phyloP scores from a whole-genome alignment of 176 grass and related monocot genomes.

The Pontederia crassipes region DNA sequence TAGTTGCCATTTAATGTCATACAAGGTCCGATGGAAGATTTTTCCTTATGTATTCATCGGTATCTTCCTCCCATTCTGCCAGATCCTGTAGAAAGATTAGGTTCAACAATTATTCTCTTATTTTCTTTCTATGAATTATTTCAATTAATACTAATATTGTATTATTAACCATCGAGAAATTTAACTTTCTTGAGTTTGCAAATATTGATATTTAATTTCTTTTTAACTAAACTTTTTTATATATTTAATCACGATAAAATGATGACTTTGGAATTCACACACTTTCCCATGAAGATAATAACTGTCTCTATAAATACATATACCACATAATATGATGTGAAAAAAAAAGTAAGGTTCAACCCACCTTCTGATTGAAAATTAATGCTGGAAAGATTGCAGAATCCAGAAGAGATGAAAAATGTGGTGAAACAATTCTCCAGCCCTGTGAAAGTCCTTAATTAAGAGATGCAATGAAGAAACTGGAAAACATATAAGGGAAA shows the following conservation, averaged over 20 bases:
- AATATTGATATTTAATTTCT: too few species aligned
- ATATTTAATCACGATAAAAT: too few species aligned
- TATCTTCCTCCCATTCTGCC: slow-evolving; percentile 73
- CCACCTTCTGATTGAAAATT: slow-evolving; percentile 72
- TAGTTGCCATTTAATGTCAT: slow-evolving; percentile 8
- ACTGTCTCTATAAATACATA: background rate
- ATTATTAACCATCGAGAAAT: too few species aligned
- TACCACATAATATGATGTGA: background rate
- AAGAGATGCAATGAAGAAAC: slow-evolving; percentile 12
- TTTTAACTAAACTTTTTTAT: too few species aligned
- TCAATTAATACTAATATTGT: too few species aligned
- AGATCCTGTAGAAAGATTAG: slow-evolving; percentile 42
- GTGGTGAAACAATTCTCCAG: slow-evolving; percentile 83
- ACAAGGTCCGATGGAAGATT: slow-evolving; percentile 88
- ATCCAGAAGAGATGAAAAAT: slow-evolving; percentile 77
- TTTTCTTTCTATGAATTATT: too few species aligned
- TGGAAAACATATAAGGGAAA: background rate
- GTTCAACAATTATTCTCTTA: too few species aligned
- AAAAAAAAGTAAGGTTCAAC: slow-evolving; percentile 17
- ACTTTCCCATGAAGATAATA: too few species aligned
- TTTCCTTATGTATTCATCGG: slow-evolving; percentile 81
- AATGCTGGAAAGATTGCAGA: slow-evolving; percentile 72
- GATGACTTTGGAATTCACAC: too few species aligned
- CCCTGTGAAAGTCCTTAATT: slow-evolving; percentile 37
- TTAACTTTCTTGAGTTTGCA: too few species aligned